Evolutionary conservation across 306 rosid species (phyloP).

Genomic region (Dalbergia oliveri): DNA sequence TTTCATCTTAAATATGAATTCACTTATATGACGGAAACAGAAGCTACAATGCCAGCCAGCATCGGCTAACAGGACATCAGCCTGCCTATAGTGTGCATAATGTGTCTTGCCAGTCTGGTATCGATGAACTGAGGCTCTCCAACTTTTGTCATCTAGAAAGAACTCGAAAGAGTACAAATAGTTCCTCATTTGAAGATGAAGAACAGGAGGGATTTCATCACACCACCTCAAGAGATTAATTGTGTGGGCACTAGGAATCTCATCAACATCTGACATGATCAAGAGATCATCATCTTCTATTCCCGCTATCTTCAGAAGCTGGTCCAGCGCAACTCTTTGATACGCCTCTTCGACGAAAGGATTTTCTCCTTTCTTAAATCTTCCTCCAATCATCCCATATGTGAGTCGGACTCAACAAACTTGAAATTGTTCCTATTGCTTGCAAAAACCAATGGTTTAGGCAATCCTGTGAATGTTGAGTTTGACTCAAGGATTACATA

Average conservation of each 20-base stretch:
- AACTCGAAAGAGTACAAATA: constrained; percentile 87
- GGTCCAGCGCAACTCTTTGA: constrained; percentile 81
- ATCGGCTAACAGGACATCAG: constrained; percentile 67
- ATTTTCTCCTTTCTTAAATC: constrained; percentile 76
- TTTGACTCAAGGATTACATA: constrained; percentile 84
- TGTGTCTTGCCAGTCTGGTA: constrained; percentile 67
- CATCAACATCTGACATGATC: constrained; percentile 93
- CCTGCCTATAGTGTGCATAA: constrained; percentile 78
- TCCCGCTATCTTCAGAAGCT: constrained; percentile 74
- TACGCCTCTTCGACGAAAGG: constrained; percentile 89
- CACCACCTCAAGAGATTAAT: constrained; percentile 92
- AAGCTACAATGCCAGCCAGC: constrained; percentile 95
- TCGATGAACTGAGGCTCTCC: constrained; percentile 80
- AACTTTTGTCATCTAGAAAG: constrained; percentile 67
- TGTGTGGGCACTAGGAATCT: constrained; percentile 93
- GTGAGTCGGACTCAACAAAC: constrained; percentile 72
- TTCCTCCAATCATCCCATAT: constrained; percentile 70
- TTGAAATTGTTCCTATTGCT: constrained; percentile 60
- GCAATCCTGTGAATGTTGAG: constrained; percentile 77
- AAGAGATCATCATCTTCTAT: constrained; percentile 82
- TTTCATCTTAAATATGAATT: constrained; percentile 85
- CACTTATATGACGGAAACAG: constrained; percentile 75
- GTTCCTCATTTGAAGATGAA: constrained; percentile 77
- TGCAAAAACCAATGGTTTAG: constrained; percentile 68
- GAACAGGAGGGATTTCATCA: constrained; percentile 66